Conservation (phyloP, 495 filamentous ascomycete genomes). For the Apiosordaria backusii region DNA sequence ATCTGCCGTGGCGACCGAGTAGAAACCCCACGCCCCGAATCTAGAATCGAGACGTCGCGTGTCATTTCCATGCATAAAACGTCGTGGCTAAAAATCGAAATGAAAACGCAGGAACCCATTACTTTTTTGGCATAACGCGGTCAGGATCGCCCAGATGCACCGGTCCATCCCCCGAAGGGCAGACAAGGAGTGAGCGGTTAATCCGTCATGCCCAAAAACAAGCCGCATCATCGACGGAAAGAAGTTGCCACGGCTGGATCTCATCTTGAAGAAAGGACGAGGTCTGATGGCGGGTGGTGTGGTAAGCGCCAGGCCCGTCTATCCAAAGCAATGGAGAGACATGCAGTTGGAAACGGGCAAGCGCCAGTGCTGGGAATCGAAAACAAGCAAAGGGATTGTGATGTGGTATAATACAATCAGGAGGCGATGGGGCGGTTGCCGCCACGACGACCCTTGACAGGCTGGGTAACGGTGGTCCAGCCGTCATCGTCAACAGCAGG, state of each 20-base stretch:
- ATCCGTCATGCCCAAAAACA: slow-evolving; percentile 8
- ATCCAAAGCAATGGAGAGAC: slow-evolving; percentile 23
- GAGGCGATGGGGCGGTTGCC: slow-evolving; percentile 28
- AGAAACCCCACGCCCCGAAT: slow-evolving; percentile 10
- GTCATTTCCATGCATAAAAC: slow-evolving; percentile 21
- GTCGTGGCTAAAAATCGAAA: slow-evolving; percentile 11
- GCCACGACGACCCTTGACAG: slow-evolving; percentile 49
- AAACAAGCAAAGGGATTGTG: slow-evolving; percentile 2
- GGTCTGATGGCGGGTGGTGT: slow-evolving; percentile 5
- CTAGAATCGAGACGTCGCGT: slow-evolving; percentile 11
- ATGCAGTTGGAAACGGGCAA: slow-evolving; percentile 1
- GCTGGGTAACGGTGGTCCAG: slow-evolving; percentile 65
- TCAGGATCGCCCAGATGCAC: slow-evolving; percentile 9
- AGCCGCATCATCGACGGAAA: slow-evolving; percentile 5
- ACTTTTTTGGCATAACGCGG: slow-evolving; percentile 11
- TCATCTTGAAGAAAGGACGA: not conserved
- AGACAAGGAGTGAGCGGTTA: slow-evolving; percentile 6
- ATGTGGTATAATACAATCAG: slow-evolving; percentile 20
- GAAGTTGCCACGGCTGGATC: not conserved
- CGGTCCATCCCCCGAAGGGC: not conserved
- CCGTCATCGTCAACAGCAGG: slow-evolving; percentile 61
- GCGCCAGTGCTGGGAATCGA: slow-evolving; percentile 2
- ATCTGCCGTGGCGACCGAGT: slow-evolving; percentile 13
- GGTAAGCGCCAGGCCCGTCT: slow-evolving; percentile 17
- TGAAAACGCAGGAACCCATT: slow-evolving; percentile 14